Base-by-base conservation (phyloP, 2,329 filamentous ascomycete species). In the Trichoderma koningiopsis region DNA sequence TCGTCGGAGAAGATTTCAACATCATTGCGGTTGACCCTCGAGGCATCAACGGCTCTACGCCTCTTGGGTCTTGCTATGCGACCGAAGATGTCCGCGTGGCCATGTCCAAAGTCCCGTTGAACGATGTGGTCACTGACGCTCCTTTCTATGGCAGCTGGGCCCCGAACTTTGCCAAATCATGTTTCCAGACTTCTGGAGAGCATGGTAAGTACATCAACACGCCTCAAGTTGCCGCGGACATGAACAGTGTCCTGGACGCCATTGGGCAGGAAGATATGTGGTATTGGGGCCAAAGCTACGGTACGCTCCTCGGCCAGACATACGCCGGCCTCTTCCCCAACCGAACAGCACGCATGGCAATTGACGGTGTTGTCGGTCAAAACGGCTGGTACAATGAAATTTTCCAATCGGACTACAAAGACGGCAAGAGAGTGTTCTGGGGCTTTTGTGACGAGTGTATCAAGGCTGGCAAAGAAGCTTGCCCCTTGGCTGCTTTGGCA, bases 221-320 rank as follows among this genome's bases (percentile, higher is more conserved):
- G 0, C 83, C 83, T 0, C 83, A 85, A 72, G 83, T 82, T 0
- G 84, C 83, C 11, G 82, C 83, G 37, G 84, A 86, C 70, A 85
- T 86, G 83, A 84, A 84, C 71, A 80, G 76, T 14, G 84, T 85
- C 33, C 75, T 85, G 1, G 81, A 84, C 61, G 82, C 76, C 24
- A 58, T 79, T 49, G 79, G 77, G 3, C 72, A 77, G 31, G 61
- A 78, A 56, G 72, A 75, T 1, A 75, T 81, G 73, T 70, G 75
- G 8, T 83, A 81, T 60, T 83, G 80, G 81, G 82, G 82, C 0
- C 77, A 82, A 64, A 82, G 79, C 64, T 84, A 84, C 68, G 82
- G 82, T 19, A 81, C 77, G 0, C 69, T 80, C 1, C 75, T 84
- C 2, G 83, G 82, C 0, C 76, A 77, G 57, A 82, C 79, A 0